Evolutionary conservation across 495 filamentous ascomycete genomes (phyloP), one percentile per base, ranked within the genome.

Genomic region (Penicillium manginii): DNA sequence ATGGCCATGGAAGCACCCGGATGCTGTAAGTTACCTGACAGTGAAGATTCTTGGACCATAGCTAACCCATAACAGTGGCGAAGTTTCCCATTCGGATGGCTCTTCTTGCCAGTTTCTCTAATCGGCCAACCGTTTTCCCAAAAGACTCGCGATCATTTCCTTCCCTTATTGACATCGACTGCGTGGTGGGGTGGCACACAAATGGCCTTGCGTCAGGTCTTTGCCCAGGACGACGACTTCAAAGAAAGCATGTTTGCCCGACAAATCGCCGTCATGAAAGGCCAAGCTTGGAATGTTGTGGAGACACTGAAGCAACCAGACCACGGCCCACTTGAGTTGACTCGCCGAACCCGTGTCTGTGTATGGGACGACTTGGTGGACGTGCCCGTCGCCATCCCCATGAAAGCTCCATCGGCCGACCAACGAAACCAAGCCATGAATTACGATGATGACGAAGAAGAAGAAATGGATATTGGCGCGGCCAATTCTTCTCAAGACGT

Each of bases 1-100:
- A 8, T 98, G 96, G 91, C 94, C 94, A 10, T 98, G 94, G 94
- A 98, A 98, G 72, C 94, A 98, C 64, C 94, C 94, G 1, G 94
- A 98, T 78, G 93, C 94, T 50, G 85, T 88, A 80, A 72, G 84
- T 75, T 18, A 17, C 12, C 22, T 45, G 15, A 5, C 3, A 19
- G 4, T 35, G 9, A 6, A 19, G 14, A n/a, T 33, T 21, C 33
- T 15, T 37, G 26, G 22, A 22, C 47, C 43, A 68, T 77, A 64
- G 74, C 51, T 33, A 53, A 52, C 55, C 23, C 55, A 57, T 17
- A 40, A 11, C 50, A 88, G 83, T 89, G 86, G 86, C 85, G 86
- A 64, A 96, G 91, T 73, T 98, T 96, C 67, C 94, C 94, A 8
- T 98, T 98, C 67, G 94, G 94, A 45, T 98, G 94, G 94, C 86